phyloP scores from a whole-genome alignment of 352 stramenopile genomes.

The Phytopythium helicoides region DNA sequence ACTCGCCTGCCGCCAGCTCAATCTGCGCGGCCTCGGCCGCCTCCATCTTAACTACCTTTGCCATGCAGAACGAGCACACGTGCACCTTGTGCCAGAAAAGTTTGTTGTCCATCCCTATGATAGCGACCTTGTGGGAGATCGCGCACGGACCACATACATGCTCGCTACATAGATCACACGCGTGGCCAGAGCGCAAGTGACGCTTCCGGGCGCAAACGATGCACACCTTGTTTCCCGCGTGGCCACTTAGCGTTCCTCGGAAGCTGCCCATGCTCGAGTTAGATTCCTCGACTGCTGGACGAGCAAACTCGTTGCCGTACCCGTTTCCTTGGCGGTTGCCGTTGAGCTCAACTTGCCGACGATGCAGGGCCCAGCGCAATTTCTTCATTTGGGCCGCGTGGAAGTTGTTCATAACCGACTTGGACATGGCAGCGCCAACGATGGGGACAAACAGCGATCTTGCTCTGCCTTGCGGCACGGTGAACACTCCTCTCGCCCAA shows the following conservation, averaged over 20 bases:
- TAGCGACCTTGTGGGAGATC: slow-evolving; percentile 25
- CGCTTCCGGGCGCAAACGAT: slow-evolving; percentile 2
- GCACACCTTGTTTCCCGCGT: neutral
- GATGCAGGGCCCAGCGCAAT: slow-evolving; percentile 22
- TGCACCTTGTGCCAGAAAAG: slow-evolving; percentile 26
- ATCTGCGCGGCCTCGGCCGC: slow-evolving; percentile 21
- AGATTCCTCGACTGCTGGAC: neutral
- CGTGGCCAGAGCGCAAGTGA: slow-evolving; percentile 15
- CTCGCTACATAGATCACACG: slow-evolving; percentile 24
- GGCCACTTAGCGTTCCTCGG: neutral
- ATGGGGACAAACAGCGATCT: slow-evolving; percentile 5
- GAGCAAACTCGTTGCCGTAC: neutral
- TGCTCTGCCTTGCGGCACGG: slow-evolving; percentile 3
- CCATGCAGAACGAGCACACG: slow-evolving; percentile 30
- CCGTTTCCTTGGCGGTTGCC: neutral
- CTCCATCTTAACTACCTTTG: slow-evolving; percentile 28
- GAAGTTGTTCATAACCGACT: slow-evolving; percentile 27
- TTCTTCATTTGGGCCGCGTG: slow-evolving; percentile 28
- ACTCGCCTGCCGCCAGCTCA: slow-evolving; percentile 28
- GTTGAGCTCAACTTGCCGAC: neutral
- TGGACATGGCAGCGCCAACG: slow-evolving; percentile 6
- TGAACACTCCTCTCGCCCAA: slow-evolving; percentile 19
- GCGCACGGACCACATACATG: slow-evolving; percentile 23
- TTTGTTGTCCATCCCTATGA: slow-evolving; percentile 26
- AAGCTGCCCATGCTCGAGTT: slow-evolving; percentile 1